Evolutionary conservation across 2,329 filamentous ascomycete species (phyloP).

Genomic region (Pestalotiopsis sp.): DNA sequence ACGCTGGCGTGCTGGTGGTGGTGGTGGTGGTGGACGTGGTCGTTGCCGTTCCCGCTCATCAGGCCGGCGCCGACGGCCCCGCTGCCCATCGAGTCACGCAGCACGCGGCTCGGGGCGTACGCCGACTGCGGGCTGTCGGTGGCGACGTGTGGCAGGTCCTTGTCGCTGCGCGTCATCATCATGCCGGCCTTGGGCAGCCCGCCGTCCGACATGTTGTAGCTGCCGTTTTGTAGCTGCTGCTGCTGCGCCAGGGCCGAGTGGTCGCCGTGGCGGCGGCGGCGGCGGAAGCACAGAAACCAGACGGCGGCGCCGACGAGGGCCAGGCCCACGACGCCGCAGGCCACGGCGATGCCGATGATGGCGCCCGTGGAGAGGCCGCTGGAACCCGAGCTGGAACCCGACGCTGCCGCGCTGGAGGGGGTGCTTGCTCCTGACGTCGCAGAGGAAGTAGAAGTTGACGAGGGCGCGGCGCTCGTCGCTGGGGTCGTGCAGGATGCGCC

Average conservation of each 20-base stretch:
- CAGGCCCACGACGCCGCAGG: slow-evolving; percentile 30
- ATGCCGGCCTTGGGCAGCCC: slow-evolving; percentile 40
- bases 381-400: background rate
- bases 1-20: background rate
- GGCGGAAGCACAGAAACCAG: slow-evolving; percentile 46
- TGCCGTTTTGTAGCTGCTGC: slow-evolving; percentile 15
- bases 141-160: slow-evolving; percentile 42
- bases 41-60: slow-evolving; percentile 17
- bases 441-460: background rate
- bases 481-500: background rate
- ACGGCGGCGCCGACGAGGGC: slow-evolving; percentile 39
- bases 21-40: slow-evolving; percentile 12
- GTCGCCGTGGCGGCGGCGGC: slow-evolving; percentile 34
- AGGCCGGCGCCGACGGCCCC: background rate
- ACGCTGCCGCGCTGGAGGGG: background rate
- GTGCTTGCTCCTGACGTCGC: background rate
- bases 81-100: slow-evolving; percentile 12
- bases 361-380: slow-evolving; percentile 42
- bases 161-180: slow-evolving; percentile 35
- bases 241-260: slow-evolving; percentile 20
- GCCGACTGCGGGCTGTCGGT: slow-evolving; percentile 44
- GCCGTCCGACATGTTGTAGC: slow-evolving; percentile 27
- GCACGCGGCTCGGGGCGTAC: slow-evolving; percentile 44
- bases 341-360: slow-evolving; percentile 51
- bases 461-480: background rate